These are phyloP conservation scores for Cinnamomum micranthum DNA, from an alignment of 164 flowering plant species.

Conservation along the genomic window DNA sequence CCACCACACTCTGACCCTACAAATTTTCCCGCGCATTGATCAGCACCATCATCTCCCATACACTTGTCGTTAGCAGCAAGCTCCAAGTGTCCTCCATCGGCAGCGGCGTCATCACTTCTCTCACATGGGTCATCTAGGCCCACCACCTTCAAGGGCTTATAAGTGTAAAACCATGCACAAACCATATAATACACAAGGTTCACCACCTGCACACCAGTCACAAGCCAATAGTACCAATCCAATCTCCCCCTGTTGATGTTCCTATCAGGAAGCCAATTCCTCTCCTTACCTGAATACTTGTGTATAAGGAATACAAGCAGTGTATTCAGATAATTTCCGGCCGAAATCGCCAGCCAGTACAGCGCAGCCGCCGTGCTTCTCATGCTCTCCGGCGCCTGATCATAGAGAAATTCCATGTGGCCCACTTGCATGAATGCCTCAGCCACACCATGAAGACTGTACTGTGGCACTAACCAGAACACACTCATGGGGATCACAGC, in stretches of 20 bases:
- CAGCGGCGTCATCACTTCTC: conserved; percentile 13
- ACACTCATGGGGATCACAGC: conserved; percentile 45
- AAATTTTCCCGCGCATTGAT: not conserved
- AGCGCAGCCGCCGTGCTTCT: conserved; percentile 50
- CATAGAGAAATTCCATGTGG: conserved; percentile 47
- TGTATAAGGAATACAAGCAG: conserved; percentile 49
- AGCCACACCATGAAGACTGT: conserved; percentile 36
- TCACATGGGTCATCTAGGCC: not conserved
- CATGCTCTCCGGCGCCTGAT: conserved; percentile 59
- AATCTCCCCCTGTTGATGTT: conserved; percentile 58
- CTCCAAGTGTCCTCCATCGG: conserved; percentile 20
- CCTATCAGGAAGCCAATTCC: conserved; percentile 62
- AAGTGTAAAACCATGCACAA: conserved; percentile 49
- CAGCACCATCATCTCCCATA: not conserved
- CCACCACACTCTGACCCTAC: not conserved
- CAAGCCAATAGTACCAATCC: conserved; percentile 58
- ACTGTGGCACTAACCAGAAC: conserved; percentile 53
- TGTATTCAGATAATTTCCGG: conserved; percentile 55
- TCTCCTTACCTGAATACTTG: conserved; percentile 32
- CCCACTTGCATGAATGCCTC: conserved; percentile 45
- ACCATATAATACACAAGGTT: conserved; percentile 45
- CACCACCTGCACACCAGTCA: conserved; percentile 45
- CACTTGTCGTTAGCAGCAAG: not conserved
- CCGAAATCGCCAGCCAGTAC: conserved; percentile 40
- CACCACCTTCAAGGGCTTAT: conserved; percentile 45